Evolutionary conservation across 2,329 filamentous ascomycete species (phyloP), one percentile per base, ranked within the genome.

Genomic region (Byssoonygena ceratinophila): DNA sequence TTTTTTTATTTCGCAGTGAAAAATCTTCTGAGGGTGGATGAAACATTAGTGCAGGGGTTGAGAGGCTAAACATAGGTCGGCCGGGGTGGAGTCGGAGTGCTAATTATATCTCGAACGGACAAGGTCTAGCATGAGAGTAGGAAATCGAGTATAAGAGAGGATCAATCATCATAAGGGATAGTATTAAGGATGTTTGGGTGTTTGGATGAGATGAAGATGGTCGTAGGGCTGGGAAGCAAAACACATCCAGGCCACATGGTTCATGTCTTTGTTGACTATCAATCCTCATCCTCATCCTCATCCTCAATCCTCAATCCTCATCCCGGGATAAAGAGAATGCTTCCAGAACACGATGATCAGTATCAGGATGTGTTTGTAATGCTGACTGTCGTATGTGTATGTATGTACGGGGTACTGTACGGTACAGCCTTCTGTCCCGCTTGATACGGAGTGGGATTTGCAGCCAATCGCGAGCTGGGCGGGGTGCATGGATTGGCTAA

Each of bases 91-190:
- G n/a, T n/a, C n/a, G 12, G 16, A 11, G 9, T 37, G 45, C 44
- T 46, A 46, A 34, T 46, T 46, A 46, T 46, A 46, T 22, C 44
- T n/a, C 23, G 23, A 29, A n/a, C n/a, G n/a, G n/a, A n/a, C n/a
- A n/a, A n/a, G n/a, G n/a, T n/a, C n/a, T n/a, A n/a, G n/a, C n/a
- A 12, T 12, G 11, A 12, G 31, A 34, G 14, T 29, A 5, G 27
- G 11, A 29, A 29, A 5, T 29, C 27, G 11, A 11, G 5, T 29
- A 11, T 29, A 29, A 5, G 27, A 11, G 27, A 29, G n/a, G n/a
- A n/a, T n/a, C n/a, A n/a, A n/a, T n/a, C n/a, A n/a, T n/a, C n/a
- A n/a, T n/a, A n/a, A n/a, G n/a, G n/a, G n/a, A n/a, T n/a, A n/a
- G n/a, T n/a, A n/a, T n/a, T n/a, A n/a, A n/a, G n/a, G n/a, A n/a